Percentiles rank a stretch among this genome's conserved stretches.
These are phyloP conservation scores for Lathyrus oleraceus DNA, from an alignment of 306 rosid genomes.

Conservation along the genomic window DNA sequence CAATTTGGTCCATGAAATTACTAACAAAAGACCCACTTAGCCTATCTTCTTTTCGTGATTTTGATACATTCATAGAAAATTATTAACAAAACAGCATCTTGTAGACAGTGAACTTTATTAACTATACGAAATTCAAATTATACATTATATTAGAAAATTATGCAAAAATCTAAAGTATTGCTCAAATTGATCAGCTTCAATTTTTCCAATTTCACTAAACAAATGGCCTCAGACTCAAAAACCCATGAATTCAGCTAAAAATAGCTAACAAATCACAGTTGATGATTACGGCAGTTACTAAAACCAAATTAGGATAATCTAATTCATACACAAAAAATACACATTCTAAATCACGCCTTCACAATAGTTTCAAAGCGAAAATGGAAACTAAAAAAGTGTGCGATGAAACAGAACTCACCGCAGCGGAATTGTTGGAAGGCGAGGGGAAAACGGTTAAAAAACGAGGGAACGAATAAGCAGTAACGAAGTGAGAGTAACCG, in stretches of 20 bases:
- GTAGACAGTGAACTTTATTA: not conserved
- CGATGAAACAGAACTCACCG: conserved; percentile 42
- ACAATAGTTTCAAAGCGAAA: not conserved
- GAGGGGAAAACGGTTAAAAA: conserved; percentile 33
- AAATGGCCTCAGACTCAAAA: conserved; percentile 11
- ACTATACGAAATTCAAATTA: conserved; percentile 6
- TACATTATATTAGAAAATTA: conserved; percentile 7
- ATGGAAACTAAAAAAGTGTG: too few species aligned
- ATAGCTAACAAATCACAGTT: not conserved
- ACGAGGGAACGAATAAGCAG: conserved; percentile 24
- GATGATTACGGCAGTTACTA: not conserved
- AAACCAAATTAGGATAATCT: conserved; percentile 7
- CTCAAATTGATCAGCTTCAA: not conserved
- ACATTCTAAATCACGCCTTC: conserved; percentile 1
- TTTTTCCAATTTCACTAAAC: conserved; percentile 6
- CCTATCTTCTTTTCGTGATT: not conserved
- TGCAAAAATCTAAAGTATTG: not conserved
- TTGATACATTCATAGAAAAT: not conserved
- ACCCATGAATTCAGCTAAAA: conserved; percentile 13
- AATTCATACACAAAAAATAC: not conserved
- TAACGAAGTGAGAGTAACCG: conserved; percentile 44
- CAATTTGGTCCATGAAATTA: not conserved
- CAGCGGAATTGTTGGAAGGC: conserved; percentile 28
- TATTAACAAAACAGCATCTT: too few species aligned
- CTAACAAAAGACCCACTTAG: not conserved